Evolutionary conservation across 768 basidiomycete genomes (phyloP).

Genomic region (Thelephora ganbajun): DNA sequence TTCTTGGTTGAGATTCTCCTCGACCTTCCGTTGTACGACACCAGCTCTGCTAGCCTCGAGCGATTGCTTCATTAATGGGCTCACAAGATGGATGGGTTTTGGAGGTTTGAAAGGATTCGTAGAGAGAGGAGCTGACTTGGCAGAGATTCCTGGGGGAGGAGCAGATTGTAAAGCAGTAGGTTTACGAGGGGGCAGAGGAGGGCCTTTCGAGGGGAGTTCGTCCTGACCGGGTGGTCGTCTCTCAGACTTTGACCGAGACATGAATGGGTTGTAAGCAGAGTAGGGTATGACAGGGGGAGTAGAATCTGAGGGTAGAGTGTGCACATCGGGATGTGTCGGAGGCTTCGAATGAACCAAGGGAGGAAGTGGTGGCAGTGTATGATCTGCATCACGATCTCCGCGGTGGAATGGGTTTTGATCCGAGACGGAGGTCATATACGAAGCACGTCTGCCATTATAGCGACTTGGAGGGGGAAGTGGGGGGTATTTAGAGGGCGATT

Average conservation of each 20-base stretch:
- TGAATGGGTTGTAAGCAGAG: constrained; percentile 27
- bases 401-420: constrained; percentile 1
- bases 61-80: constrained; percentile 57
- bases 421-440: background rate
- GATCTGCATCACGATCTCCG: background rate
- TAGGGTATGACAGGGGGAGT: constrained; percentile 12
- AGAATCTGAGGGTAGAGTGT: constrained; percentile 2
- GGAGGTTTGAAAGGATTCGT: constrained; percentile 9
- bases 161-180: constrained; percentile 19
- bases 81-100: constrained; percentile 31
- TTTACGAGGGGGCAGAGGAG: constrained; percentile 42
- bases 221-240: constrained; percentile 7
- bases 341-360: constrained; percentile 3
- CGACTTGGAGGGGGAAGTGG: background rate
- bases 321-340: background rate
- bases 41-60: constrained; percentile 62
- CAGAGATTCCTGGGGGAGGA: constrained; percentile 25
- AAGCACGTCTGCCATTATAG: background rate
- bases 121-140: constrained; percentile 7
- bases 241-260: constrained; percentile 14
- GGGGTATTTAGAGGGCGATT: constrained; percentile 1
- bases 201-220: constrained; percentile 11
- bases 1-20: constrained; percentile 54
- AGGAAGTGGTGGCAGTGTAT: background rate
- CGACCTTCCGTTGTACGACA: constrained; percentile 54